Evolutionary conservation across 441 rosid genomes (phyloP).

Genomic region (Euphorbia celastroides): DNA sequence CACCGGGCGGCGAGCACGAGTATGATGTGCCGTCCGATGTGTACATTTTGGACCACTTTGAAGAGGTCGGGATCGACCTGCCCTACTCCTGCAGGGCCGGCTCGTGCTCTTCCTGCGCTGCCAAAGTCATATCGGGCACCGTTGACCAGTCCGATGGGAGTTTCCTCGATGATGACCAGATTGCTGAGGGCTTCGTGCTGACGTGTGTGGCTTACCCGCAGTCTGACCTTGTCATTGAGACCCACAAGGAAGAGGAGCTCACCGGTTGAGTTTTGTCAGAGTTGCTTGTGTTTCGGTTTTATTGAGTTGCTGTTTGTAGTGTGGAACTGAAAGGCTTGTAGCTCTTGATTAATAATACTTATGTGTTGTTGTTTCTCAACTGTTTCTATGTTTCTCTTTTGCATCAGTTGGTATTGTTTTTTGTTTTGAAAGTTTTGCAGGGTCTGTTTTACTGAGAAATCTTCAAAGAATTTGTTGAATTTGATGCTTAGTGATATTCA

Average conservation of each 20-base stretch:
- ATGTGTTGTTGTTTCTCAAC: background rate
- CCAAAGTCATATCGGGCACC: conserved; percentile 40
- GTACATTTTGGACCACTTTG: conserved; percentile 65
- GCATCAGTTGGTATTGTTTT: no score
- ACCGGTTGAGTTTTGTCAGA: conserved; percentile 14
- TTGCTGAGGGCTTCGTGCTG: conserved; percentile 58
- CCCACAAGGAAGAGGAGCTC: conserved; percentile 91
- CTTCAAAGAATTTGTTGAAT: no score
- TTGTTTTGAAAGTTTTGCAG: no score
- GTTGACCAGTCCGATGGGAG: conserved; percentile 78
- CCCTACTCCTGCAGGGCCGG: conserved; percentile 98
- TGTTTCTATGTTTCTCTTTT: background rate
- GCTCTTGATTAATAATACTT: conserved; percentile 6
- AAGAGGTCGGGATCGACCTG: conserved; percentile 63
- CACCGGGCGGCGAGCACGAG: conserved; percentile 57
- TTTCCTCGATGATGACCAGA: conserved; percentile 83
- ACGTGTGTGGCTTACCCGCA: conserved; percentile 76
- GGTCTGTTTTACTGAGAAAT: background rate
- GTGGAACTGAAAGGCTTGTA: conserved; percentile 6
- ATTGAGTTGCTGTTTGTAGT: conserved; percentile 18
- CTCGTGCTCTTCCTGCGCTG: conserved; percentile 85
- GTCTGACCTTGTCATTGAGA: conserved; percentile 54
- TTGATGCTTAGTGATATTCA: no score
- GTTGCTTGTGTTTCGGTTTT: no score
- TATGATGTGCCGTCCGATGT: conserved; percentile 46